phyloP scores from a whole-genome alignment of 2,329 filamentous ascomycete species.

The Penicillium sclerotiorum region DNA sequence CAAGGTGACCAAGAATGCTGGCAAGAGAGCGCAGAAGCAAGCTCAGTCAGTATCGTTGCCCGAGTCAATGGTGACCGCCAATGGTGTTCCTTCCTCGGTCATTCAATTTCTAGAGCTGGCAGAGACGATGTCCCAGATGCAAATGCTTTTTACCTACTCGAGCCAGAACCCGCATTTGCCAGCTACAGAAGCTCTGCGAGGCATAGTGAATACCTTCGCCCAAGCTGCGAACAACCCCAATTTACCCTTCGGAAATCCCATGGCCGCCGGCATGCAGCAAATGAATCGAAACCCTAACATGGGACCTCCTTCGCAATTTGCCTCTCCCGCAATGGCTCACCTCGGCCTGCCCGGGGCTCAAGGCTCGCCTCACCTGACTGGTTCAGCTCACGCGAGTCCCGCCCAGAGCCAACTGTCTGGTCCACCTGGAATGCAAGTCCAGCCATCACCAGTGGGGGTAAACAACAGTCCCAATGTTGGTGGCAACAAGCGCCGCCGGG shows the following conservation, averaged over 20 bases:
- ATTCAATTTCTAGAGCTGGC: constrained; percentile 66
- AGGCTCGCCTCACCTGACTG: constrained; percentile 56
- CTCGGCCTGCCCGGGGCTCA: constrained; percentile 51
- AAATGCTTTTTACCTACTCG: constrained; percentile 60
- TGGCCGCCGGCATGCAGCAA: constrained; percentile 40
- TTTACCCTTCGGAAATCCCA: constrained; percentile 32
- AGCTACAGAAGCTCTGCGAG: constrained; percentile 58
- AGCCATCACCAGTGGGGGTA: constrained; percentile 56
- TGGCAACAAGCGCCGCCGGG: constrained; percentile 59
- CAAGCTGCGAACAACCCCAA: constrained; percentile 31
- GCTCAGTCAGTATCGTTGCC: constrained; percentile 46
- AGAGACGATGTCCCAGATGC: constrained; percentile 68
- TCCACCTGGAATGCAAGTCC: constrained; percentile 59
- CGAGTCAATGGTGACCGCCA: constrained; percentile 49
- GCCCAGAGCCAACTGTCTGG: constrained; percentile 50
- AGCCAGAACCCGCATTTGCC: constrained; percentile 56
- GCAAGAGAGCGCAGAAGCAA: constrained; percentile 55
- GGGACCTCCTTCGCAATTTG: constrained; percentile 55
- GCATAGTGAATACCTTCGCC: constrained; percentile 51
- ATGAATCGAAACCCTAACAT: constrained; percentile 48
- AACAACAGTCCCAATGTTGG: constrained; percentile 65
- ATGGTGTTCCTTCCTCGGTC: constrained; percentile 59
- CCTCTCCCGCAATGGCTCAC: constrained; percentile 61
- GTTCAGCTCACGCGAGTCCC: constrained; percentile 52
- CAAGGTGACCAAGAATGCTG: constrained; percentile 59